Base-by-base conservation (phyloP, 176 grass and related monocot genomes). In the Triticum dicoccoides region DNA sequence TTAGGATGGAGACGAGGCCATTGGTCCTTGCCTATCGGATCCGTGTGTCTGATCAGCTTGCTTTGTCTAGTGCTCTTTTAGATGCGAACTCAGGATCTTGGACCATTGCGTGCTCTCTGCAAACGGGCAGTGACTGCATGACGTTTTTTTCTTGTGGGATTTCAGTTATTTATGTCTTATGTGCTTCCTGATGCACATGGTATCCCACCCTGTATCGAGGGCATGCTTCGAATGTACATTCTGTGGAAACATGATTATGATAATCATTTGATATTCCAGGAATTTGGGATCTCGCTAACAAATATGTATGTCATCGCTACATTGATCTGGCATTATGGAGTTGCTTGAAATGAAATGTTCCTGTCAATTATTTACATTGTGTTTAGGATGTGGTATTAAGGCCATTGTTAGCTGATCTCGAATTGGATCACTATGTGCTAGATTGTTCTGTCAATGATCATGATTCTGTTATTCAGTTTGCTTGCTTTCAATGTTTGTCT, bases 211-310 rank as follows among this genome's bases (percentile, higher is more conserved):
- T 27, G 10, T 2, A 9, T 56, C 24, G 30, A 42, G 23, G 23
- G 4, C 14, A 69, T 25, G 34, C 63, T 82, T 86, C 35, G 20
- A 74, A 11, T 73, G 54, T 47, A 67, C 68, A 65, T 8, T 23
- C 14, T 15, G 39, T 65, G 23, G 58, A 80, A 17, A 66, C 68
- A 25, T 85, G 35, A 62, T 34, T 75, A 61, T 59, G 34, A 33
- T 68, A 49, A n/a, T 69, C 25, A 44, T 45, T 39, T 82, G 70
- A 15, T 14, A 10, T 77, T 76, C 38, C 35, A 61, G 63, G 52
- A 69, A 54, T 42, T 73, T 79, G 73, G 80, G 14, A 86, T 83
- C 82, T 80, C 64, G 54, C 24, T 63, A 38, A 30, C 77, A 61
- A 64, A 64, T 41, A 68, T 79, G 73, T 12, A 51, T 3, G 3